Percentiles rank a stretch among this genome's conserved stretches.
Evolutionary conservation across 768 basidiomycete species (phyloP).

Genomic region (Tylopilus intermedius): DNA sequence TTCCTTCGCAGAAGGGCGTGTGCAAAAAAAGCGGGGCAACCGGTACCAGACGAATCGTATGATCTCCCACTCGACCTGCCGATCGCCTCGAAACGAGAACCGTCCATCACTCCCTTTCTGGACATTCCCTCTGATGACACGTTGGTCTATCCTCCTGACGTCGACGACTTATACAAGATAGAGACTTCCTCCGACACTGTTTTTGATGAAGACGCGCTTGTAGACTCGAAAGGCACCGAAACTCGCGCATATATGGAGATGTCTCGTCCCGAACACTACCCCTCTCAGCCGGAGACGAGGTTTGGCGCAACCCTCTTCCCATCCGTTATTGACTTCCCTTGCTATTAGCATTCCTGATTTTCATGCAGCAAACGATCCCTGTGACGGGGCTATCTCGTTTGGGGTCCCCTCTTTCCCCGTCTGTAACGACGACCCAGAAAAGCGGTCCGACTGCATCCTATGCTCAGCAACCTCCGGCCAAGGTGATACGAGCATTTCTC

Average conservation of each 20-base stretch:
- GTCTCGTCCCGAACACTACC: not conserved
- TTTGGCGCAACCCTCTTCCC: slow-evolving; percentile 8
- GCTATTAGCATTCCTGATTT: slow-evolving; percentile 5
- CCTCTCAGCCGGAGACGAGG: slow-evolving; percentile 8
- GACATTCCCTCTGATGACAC: slow-evolving; percentile 25
- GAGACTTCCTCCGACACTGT: slow-evolving; percentile 23
- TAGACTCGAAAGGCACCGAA: not conserved
- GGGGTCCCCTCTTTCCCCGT: not conserved
- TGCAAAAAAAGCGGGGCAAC: slow-evolving; percentile 23
- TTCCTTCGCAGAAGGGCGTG: slow-evolving; percentile 21
- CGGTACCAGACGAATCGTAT: slow-evolving; percentile 18
- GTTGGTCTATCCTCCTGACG: slow-evolving; percentile 9
- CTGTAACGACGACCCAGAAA: slow-evolving; percentile 17
- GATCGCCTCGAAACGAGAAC: slow-evolving; percentile 10
- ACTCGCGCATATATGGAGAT: slow-evolving; percentile 17
- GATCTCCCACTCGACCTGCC: slow-evolving; percentile 15
- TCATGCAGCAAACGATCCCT: not conserved
- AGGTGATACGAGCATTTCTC: slow-evolving; percentile 19
- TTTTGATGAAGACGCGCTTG: slow-evolving; percentile 8
- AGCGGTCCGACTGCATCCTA: slow-evolving; percentile 15
- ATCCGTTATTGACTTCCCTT: slow-evolving; percentile 11
- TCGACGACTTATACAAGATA: slow-evolving; percentile 3
- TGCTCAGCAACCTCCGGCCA: slow-evolving; percentile 13
- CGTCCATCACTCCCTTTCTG: not conserved
- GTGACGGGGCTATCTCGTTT: not conserved